A percentile compares a stretch with the other conserved stretches of the same genome.
Conservation (phyloP, 768 basidiomycete genomes). For the Mycena kentingensis region DNA sequence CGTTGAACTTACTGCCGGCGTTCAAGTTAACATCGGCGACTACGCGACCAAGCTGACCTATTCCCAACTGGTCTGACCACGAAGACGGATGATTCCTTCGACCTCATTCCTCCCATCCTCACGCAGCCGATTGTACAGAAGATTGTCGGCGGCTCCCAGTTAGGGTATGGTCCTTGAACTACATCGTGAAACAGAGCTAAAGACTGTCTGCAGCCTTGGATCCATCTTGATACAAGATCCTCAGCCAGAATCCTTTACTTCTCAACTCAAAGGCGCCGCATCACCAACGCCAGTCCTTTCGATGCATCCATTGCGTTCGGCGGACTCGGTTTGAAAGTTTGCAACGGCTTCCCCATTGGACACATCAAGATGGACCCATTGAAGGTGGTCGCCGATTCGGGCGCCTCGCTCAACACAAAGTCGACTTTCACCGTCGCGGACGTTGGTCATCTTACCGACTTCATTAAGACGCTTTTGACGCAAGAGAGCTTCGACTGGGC, state of each 20-base stretch:
- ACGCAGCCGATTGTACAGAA: constrained; percentile 77
- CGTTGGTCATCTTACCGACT: constrained; percentile 57
- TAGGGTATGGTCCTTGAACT: no score
- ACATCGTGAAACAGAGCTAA: no score
- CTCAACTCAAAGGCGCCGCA: constrained; percentile 59
- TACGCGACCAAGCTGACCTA: constrained; percentile 67
- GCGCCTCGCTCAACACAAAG: constrained; percentile 56
- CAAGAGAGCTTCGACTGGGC: constrained; percentile 70
- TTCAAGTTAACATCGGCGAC: constrained; percentile 67
- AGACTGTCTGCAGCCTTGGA: constrained; percentile 49
- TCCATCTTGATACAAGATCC: constrained; percentile 64
- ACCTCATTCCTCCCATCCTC: constrained; percentile 67
- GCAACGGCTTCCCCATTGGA: constrained; percentile 60
- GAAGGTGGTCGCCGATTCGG: constrained; percentile 59
- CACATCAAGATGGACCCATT: constrained; percentile 62
- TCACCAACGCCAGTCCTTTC: constrained; percentile 73
- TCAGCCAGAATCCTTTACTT: constrained; percentile 56
- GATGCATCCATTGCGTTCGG: constrained; percentile 69
- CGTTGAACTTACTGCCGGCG: constrained; percentile 53
- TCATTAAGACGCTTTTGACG: constrained; percentile 68
- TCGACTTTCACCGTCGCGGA: constrained; percentile 61
- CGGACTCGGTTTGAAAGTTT: constrained; percentile 59
- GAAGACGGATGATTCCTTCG: constrained; percentile 59
- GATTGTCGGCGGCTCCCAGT: constrained; percentile 57
- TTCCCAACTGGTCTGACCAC: constrained; percentile 58